These are phyloP conservation scores for Stentor coeruleus DNA, from an alignment of 73 alveolate species.

Conservation along the genomic window DNA sequence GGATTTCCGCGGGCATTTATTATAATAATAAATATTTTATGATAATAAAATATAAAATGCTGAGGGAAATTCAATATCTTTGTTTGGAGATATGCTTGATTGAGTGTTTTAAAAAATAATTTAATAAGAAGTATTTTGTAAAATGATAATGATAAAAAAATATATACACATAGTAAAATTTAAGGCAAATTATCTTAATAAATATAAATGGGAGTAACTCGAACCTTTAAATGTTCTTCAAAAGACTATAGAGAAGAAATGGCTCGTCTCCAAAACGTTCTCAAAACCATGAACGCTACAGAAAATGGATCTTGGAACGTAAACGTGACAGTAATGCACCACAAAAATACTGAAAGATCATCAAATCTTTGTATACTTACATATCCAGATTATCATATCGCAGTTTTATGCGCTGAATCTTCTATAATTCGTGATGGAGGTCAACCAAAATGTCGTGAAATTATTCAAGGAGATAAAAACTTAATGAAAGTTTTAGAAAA, in stretches of 20 bases:
- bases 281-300: not conserved
- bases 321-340: not conserved
- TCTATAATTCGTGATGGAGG: no score
- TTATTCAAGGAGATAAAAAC: slow-evolving; percentile 3
- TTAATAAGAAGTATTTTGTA: no score
- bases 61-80: no score
- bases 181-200: no score
- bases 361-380: not conserved
- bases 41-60: no score
- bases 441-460: no score
- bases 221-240: not conserved
- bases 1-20: no score
- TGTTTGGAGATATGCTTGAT: no score
- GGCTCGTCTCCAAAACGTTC: not conserved
- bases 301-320: not conserved
- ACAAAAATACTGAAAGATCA: not conserved
- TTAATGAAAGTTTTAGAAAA: not conserved
- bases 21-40: no score
- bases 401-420: not conserved
- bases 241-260: not conserved
- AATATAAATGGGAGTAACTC: slow-evolving; percentile 11
- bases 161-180: no score
- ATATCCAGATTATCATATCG: not conserved
- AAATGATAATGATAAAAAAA: no score
- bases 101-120: no score